Conservation (phyloP, 768 basidiomycete genomes). For the Fomitopsis serialis region DNA sequence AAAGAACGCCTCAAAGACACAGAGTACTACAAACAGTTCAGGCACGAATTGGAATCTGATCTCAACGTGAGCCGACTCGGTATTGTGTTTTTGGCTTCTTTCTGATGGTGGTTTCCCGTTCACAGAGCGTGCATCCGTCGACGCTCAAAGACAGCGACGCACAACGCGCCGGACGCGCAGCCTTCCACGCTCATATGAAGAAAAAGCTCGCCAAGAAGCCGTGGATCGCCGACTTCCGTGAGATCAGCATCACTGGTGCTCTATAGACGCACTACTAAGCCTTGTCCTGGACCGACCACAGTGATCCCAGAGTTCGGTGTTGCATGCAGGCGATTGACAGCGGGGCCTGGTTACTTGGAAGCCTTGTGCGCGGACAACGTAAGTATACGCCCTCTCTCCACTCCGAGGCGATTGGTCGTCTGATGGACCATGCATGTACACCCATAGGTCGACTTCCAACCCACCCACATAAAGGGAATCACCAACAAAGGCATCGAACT, state of each 20-base stretch:
- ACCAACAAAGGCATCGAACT: constrained; percentile 53
- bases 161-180: constrained; percentile 29
- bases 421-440: background rate
- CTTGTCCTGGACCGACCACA: too few species aligned
- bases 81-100: too few species aligned
- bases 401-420: too few species aligned
- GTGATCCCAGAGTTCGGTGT: constrained; percentile 59
- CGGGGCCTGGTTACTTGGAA: constrained; percentile 64
- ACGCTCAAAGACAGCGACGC: constrained; percentile 36
- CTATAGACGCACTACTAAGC: background rate
- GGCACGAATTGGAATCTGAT: constrained; percentile 41
- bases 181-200: constrained; percentile 42
- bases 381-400: constrained; percentile 4
- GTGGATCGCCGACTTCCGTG: constrained; percentile 54
- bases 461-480: constrained; percentile 44
- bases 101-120: too few species aligned
- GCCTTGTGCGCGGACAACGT: constrained; percentile 61
- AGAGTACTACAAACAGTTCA: constrained; percentile 41
- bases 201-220: constrained; percentile 49
- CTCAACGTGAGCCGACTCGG: constrained; percentile 38
- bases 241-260: constrained; percentile 9
- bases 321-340: constrained; percentile 58
- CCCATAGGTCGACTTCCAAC: constrained; percentile 50
- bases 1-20: constrained; percentile 45
- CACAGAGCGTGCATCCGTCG: constrained; percentile 26